Evolutionary conservation across 768 basidiomycete species (phyloP), one percentile per base, ranked within the genome.

Genomic region (Boletellus emodensis): DNA sequence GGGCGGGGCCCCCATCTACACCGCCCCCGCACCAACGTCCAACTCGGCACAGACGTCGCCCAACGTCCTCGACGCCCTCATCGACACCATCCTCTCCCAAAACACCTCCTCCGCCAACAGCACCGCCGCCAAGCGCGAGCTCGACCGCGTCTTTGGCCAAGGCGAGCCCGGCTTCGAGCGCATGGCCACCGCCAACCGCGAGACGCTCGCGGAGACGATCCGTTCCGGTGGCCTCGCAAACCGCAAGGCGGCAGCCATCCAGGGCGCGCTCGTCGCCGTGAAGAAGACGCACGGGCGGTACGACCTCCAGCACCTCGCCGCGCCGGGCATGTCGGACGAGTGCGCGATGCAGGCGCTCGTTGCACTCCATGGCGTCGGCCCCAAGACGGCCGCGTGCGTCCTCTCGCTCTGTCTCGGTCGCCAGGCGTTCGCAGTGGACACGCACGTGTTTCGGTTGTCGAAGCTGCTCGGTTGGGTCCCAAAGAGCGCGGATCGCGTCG

Each of bases 351-450:
- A 71, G 53, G 81, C 79, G 54, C 72, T 84, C 24, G 74, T 81
- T 13, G 74, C 79, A 4, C 78, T 78, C 49, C 64, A 74, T 28
- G 82, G 82, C 1, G 81, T 84, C 10, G 81, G 82, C 2, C 82
- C 80, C 1, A 83, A 83, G 64, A 83, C 81, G 1, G 82, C 81
- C 1, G 78, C 82, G 1, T 84, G 82, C 51, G 82, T 84, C 0
- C 63, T 83, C 12, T 69, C 82, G 20, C 82, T 84, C 61, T 81
- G 80, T 54, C 69, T 84, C 7, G 80, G 77, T 5, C 70, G 82
- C n/a, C 71, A 78, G 40, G 78, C 79, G 0, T 83, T 84, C 49
- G 80, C 83, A 1, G 83, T 84, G 43, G 82, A 84, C 52, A 84
- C 83, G 8, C 82, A 83, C 53, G 76, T 84, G 22, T 83, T 75